Evolutionary conservation across 805 yeast species (phyloP).

Genomic region (Candida hispaniensis): DNA sequence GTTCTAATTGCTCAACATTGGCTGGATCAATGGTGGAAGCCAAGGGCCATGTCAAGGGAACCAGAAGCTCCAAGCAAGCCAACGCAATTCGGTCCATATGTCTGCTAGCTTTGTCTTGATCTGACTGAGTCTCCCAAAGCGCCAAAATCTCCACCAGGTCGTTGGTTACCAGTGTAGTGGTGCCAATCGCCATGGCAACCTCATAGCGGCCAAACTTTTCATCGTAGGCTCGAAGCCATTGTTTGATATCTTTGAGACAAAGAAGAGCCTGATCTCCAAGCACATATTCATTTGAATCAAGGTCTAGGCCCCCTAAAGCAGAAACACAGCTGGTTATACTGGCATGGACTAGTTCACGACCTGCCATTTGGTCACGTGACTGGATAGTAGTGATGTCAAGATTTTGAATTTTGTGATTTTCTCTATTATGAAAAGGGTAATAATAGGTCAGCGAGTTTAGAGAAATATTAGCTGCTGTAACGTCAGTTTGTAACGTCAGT

Average conservation of each 20-base stretch:
- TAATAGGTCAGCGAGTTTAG: no score
- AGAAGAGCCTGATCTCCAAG: constrained; percentile 82
- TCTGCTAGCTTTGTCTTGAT: constrained; percentile 20
- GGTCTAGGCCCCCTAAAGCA: constrained; percentile 86
- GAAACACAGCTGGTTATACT: constrained; percentile 74
- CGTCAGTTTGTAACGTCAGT: no score
- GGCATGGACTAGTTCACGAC: constrained; percentile 31
- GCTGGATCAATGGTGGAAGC: constrained; percentile 49
- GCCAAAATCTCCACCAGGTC: constrained; percentile 68
- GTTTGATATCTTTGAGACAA: constrained; percentile 75
- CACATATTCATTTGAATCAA: constrained; percentile 46
- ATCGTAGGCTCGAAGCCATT: constrained; percentile 81
- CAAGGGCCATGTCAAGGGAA: constrained; percentile 78
- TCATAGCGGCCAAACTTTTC: constrained; percentile 58
- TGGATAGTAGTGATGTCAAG: not conserved
- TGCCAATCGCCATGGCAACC: constrained; percentile 82
- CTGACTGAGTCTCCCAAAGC: constrained; percentile 47
- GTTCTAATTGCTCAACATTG: constrained; percentile 49
- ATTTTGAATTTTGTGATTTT: no score
- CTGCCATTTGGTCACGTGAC: not conserved
- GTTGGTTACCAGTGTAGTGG: constrained; percentile 56
- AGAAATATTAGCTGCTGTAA: no score
- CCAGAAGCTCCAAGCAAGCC: constrained; percentile 67
- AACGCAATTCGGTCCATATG: constrained; percentile 53
- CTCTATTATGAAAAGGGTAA: no score